phyloP scores from a whole-genome alignment of 176 grass and related monocot genomes.

The Zoysia pacifica region DNA sequence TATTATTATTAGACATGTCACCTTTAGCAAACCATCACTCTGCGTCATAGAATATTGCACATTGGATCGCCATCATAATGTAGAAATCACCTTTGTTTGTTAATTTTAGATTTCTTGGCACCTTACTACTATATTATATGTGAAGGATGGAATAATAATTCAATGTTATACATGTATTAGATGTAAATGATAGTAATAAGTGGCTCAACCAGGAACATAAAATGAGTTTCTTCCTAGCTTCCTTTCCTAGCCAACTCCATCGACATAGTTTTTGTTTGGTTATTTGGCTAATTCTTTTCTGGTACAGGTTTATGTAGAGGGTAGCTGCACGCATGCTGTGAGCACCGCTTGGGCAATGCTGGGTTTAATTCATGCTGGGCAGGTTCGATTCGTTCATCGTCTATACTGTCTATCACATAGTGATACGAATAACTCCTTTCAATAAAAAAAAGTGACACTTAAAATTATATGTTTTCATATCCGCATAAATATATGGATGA shows the following conservation, averaged over 20 bases:
- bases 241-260: neutral
- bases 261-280: neutral
- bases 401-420: neutral
- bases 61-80: too few relatives aligned
- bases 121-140: neutral
- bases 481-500: neutral
- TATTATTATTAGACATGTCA: too few relatives aligned
- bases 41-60: too few relatives aligned
- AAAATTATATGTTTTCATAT: neutral
- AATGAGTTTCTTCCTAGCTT: neutral
- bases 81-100: too few relatives aligned
- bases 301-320: conserved; percentile 15
- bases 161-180: too few relatives aligned
- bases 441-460: neutral
- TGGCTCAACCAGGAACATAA: neutral
- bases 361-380: conserved; percentile 14
- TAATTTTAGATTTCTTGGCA: too few relatives aligned
- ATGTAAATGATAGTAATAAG: too few relatives aligned
- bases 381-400: conserved; percentile 10
- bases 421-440: neutral
- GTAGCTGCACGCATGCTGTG: neutral
- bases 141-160: neutral
- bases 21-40: too few relatives aligned
- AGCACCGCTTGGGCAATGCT: conserved; percentile 36
- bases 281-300: neutral